These are phyloP conservation scores for Cotoneaster glaucophyllus DNA, from an alignment of 306 rosid genomes.

Conservation along the genomic window DNA sequence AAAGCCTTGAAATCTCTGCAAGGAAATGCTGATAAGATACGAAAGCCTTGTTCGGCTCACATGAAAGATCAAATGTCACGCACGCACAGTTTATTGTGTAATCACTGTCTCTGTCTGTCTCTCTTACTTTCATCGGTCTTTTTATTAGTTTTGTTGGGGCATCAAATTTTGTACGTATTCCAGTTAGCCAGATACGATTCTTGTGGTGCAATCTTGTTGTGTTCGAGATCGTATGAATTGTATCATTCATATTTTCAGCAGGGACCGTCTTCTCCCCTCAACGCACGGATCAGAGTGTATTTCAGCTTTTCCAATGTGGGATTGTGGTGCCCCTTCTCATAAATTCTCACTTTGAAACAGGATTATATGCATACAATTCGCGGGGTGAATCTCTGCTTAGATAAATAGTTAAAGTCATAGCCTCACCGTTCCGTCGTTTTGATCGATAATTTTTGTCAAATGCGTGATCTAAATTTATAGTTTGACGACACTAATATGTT, in stretches of 20 bases:
- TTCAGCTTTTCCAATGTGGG: conserved; percentile 21
- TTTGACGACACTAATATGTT: neutral
- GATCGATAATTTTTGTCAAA: neutral
- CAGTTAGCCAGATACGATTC: neutral
- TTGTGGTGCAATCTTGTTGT: conserved; percentile 5
- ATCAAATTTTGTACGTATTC: conserved; percentile 12
- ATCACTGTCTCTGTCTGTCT: conserved; percentile 1
- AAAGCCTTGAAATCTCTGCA: conserved; percentile 3
- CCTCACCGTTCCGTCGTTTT: neutral
- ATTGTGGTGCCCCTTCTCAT: conserved; percentile 8
- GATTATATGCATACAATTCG: conserved; percentile 3
- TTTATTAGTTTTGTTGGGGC: neutral
- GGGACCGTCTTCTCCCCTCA: conserved; percentile 1
- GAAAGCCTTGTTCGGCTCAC: neutral
- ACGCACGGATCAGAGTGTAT: conserved; percentile 10
- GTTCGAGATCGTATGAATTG: conserved; percentile 11
- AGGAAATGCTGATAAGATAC: neutral
- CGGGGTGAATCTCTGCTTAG: conserved; percentile 1
- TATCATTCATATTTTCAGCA: conserved; percentile 16
- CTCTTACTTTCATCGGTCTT: neutral
- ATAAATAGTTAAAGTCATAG: neutral
- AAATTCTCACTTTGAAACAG: neutral
- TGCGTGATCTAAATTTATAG: neutral
- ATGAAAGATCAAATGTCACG: neutral
- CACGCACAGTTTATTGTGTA: neutral